Evolutionary conservation across 495 filamentous ascomycete species (phyloP).

Genomic region (Penicillium chermesinum): DNA sequence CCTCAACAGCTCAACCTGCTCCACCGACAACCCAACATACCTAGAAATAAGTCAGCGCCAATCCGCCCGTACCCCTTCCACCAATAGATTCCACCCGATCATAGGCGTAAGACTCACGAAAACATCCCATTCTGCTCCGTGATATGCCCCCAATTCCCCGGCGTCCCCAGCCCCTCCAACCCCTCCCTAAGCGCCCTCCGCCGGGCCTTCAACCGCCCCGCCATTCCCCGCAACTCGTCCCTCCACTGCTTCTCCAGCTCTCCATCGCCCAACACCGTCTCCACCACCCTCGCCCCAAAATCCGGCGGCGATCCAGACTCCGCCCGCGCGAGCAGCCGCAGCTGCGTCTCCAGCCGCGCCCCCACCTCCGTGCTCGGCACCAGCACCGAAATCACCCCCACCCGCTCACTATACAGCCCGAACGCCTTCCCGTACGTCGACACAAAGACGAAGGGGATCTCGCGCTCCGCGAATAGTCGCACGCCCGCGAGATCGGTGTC

Average conservation of each 20-base stretch:
- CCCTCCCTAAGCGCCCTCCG: constrained; percentile 3
- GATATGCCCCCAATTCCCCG: constrained; percentile 12
- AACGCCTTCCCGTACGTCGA: constrained; percentile 17
- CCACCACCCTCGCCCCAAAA: constrained; percentile 13
- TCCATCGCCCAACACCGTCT: constrained; percentile 9
- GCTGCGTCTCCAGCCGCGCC: constrained; percentile 4
- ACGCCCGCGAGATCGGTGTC: constrained; percentile 10
- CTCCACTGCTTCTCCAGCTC: constrained; percentile 10
- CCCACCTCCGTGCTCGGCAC: constrained; percentile 8
- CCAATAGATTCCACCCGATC: neutral
- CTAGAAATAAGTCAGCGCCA: constrained; percentile 5
- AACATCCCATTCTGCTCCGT: constrained; percentile 19
- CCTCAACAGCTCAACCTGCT: constrained; percentile 10
- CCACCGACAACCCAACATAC: constrained; percentile 11
- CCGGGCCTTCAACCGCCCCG: constrained; percentile 6
- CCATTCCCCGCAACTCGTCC: constrained; percentile 11
- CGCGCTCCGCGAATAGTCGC: constrained; percentile 9
- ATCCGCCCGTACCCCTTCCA: neutral
- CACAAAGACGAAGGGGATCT: constrained; percentile 12
- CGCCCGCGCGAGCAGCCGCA: constrained; percentile 9
- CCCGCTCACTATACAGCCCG: constrained; percentile 16
- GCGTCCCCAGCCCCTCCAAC: constrained; percentile 12
- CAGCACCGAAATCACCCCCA: constrained; percentile 10
- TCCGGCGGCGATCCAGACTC: constrained; percentile 13
- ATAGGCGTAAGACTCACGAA: constrained; percentile 6